These are phyloP conservation scores for Alternaria tenuissima DNA, from an alignment of 2,329 filamentous ascomycete species.

Conservation along the genomic window DNA sequence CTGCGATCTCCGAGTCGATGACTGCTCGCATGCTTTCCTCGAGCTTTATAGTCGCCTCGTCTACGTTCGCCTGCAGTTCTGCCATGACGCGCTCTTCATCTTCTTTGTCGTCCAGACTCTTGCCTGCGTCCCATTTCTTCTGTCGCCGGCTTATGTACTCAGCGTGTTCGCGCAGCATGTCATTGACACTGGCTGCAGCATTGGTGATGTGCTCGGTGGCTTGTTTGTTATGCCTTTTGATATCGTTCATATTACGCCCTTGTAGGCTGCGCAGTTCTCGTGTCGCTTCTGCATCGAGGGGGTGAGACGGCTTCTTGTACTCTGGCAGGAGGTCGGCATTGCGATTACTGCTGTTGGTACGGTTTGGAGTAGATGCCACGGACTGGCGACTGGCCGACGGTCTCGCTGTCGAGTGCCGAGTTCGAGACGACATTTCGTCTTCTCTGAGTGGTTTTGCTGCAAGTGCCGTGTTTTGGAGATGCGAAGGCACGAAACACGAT, in stretches of 20 bases:
- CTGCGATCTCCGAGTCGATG: conserved; percentile 64
- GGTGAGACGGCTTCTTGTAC: conserved; percentile 63
- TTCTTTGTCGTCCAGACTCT: conserved; percentile 49
- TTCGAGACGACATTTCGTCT: conserved; percentile 34
- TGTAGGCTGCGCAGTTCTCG: conserved; percentile 57
- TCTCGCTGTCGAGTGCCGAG: conserved; percentile 20
- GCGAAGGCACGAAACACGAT: not conserved
- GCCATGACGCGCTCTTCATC: conserved; percentile 52
- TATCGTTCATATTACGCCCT: conserved; percentile 51
- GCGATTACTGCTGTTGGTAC: conserved; percentile 11
- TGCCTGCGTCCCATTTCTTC: conserved; percentile 47
- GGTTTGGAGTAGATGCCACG: conserved; percentile 1
- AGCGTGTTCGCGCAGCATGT: conserved; percentile 56
- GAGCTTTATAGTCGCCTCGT: conserved; percentile 61
- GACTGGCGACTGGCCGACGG: conserved; percentile 25
- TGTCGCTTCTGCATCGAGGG: conserved; percentile 59
- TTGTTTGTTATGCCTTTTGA: conserved; percentile 59
- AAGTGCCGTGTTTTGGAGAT: not conserved
- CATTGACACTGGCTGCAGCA: conserved; percentile 64
- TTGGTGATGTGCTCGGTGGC: conserved; percentile 59
- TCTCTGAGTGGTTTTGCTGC: not conserved
- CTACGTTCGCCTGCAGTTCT: conserved; percentile 55
- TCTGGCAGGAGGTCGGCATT: conserved; percentile 51
- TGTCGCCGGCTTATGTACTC: conserved; percentile 48
- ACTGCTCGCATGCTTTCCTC: conserved; percentile 66